These are phyloP conservation scores for Termitomyces heimii DNA, from an alignment of 768 basidiomycete species.

Conservation along the genomic window DNA sequence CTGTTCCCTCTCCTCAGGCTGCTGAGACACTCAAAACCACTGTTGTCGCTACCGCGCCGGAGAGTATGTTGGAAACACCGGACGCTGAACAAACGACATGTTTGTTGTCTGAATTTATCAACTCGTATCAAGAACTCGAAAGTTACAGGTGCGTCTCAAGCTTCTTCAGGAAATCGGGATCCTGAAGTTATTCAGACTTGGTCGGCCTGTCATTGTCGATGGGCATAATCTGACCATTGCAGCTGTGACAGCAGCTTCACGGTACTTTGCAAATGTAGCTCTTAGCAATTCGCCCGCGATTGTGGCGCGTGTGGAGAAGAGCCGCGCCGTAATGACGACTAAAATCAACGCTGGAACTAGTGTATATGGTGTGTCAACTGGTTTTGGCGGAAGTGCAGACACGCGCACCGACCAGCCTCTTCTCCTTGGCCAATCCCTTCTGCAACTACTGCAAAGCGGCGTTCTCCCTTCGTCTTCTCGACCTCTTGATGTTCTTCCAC, in stretches of 20 bases:
- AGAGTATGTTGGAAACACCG: slow-evolving; percentile 14
- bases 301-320: slow-evolving; percentile 31
- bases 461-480: slow-evolving; percentile 55
- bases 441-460: slow-evolving; percentile 79
- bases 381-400: slow-evolving; percentile 87
- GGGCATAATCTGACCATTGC: slow-evolving; percentile 71
- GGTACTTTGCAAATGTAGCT: slow-evolving; percentile 47
- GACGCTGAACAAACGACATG: slow-evolving; percentile 17
- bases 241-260: slow-evolving; percentile 71
- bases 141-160: slow-evolving; percentile 46
- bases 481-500: slow-evolving; percentile 51
- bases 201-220: slow-evolving; percentile 57
- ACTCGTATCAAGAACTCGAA: slow-evolving; percentile 57
- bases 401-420: slow-evolving; percentile 74
- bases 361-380: slow-evolving; percentile 79
- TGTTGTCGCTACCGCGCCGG: slow-evolving; percentile 13
- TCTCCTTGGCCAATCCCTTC: slow-evolving; percentile 72
- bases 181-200: slow-evolving; percentile 36
- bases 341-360: slow-evolving; percentile 65
- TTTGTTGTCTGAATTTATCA: slow-evolving; percentile 52
- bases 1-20: slow-evolving; percentile 7
- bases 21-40: slow-evolving; percentile 18
- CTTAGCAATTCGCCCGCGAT: slow-evolving; percentile 44
- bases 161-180: not conserved
- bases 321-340: slow-evolving; percentile 55